Evolutionary conservation across 306 rosid species (phyloP).

Genomic region (Cicer bijugum): DNA sequence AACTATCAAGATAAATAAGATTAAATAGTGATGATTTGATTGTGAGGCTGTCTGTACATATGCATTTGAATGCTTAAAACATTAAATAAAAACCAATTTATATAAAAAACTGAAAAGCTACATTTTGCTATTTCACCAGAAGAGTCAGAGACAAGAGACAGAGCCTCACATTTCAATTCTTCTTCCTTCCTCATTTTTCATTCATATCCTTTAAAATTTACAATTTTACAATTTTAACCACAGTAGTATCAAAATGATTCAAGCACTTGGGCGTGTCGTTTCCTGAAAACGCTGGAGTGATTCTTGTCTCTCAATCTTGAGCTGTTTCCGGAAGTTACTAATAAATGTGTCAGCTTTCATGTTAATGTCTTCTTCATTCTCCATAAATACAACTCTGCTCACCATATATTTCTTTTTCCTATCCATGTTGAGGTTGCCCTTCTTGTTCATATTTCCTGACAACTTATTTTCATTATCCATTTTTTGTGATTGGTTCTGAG

Average conservation of each 20-base stretch:
- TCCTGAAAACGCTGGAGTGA: constrained; percentile 53
- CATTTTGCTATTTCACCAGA: background rate
- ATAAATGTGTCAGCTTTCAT: constrained; percentile 66
- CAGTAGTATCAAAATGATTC: constrained; percentile 15
- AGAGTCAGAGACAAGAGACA: background rate
- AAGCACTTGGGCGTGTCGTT: constrained; percentile 50
- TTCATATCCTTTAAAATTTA: background rate
- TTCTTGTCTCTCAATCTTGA: constrained; percentile 60
- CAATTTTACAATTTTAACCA: background rate
- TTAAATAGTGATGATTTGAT: too few relatives aligned
- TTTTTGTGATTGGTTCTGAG: background rate
- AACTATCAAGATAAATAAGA: too few relatives aligned
- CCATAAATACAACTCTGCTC: constrained; percentile 9
- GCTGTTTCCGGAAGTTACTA: constrained; percentile 61
- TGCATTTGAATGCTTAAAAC: too few relatives aligned
- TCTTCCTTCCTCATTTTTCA: background rate
- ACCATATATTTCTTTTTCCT: constrained; percentile 39
- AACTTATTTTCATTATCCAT: constrained; percentile 58
- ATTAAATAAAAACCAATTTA: too few relatives aligned
- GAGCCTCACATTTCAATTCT: background rate
- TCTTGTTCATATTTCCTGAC: constrained; percentile 38
- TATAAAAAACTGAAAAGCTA: constrained; percentile 42
- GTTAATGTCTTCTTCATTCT: constrained; percentile 54
- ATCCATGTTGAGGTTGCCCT: background rate
- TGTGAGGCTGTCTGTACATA: too few relatives aligned